A percentile compares a stretch with the other conserved stretches of the same genome.
Conservation (phyloP, 1,284 basidiomycete genomes). For the Salmacisia buchloeana region DNA sequence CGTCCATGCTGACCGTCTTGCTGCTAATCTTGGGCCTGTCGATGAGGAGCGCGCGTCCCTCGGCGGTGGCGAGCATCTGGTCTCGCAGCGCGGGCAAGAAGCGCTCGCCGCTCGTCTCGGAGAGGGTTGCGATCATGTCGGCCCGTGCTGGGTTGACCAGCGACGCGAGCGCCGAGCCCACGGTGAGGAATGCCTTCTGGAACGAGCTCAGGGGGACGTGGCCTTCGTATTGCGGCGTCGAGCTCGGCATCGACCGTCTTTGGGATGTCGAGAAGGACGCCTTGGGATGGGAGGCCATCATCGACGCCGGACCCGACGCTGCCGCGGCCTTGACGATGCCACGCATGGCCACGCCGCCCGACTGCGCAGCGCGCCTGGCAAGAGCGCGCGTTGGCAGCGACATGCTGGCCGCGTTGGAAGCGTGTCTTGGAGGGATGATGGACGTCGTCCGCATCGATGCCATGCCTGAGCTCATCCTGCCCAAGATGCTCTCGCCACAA, state of each 20-base stretch:
- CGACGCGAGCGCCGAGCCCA: conserved; percentile 78
- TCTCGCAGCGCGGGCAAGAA: conserved; percentile 74
- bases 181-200: conserved; percentile 60
- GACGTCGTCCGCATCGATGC: neutral
- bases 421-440: no score
- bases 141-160: conserved; percentile 76
- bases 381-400: neutral
- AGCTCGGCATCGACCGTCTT: neutral
- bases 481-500: no score
- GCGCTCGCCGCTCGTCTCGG: conserved; percentile 79
- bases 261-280: neutral
- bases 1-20: conserved; percentile 67
- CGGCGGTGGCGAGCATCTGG: conserved; percentile 67
- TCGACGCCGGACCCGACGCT: neutral
- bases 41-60: conserved; percentile 63
- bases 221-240: conserved; percentile 4
- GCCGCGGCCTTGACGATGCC: neutral
- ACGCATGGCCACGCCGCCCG: neutral
- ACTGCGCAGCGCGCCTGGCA: no score
- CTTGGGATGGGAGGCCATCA: no score
- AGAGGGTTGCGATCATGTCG: conserved; percentile 86
- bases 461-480: neutral
- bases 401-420: no score
- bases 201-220: conserved; percentile 5
- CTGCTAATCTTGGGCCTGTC: conserved; percentile 78